Evolutionary conservation across 2,329 filamentous ascomycete genomes (phyloP).

Genomic region (Cladosporium sp.): DNA sequence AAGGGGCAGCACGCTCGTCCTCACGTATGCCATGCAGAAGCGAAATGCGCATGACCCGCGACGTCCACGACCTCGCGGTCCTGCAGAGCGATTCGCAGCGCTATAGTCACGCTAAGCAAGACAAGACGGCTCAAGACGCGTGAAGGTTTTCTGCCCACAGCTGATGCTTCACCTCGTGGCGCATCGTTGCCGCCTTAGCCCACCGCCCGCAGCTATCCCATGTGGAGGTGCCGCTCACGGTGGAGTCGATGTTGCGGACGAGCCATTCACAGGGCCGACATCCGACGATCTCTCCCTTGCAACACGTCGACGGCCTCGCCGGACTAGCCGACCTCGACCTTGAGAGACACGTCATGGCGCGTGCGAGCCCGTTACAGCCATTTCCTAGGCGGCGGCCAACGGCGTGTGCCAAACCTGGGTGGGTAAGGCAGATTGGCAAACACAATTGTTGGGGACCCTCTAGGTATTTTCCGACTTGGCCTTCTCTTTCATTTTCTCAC

Average conservation of each 20-base stretch:
- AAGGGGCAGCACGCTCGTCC: background rate
- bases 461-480: background rate
- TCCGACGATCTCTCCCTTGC: background rate
- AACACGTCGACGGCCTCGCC: background rate
- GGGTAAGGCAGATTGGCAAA: background rate
- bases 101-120: background rate
- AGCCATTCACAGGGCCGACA: too few species aligned
- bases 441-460: background rate
- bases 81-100: background rate
- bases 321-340: constrained; percentile 3
- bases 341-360: constrained; percentile 10
- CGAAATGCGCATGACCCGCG: too few species aligned
- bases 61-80: background rate
- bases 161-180: constrained; percentile 4
- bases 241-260: background rate
- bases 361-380: background rate
- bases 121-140: constrained; percentile 4
- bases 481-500: background rate
- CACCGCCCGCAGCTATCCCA: background rate
- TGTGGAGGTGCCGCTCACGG: background rate
- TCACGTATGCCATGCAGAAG: background rate
- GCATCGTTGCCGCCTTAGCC: constrained; percentile 7
- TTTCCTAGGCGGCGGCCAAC: background rate
- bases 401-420: background rate
- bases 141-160: background rate